A percentile compares a stretch with the other conserved stretches of the same genome.
These are phyloP conservation scores for Neurospora sp. DNA, from an alignment of 495 filamentous ascomycete genomes.

Conservation along the genomic window DNA sequence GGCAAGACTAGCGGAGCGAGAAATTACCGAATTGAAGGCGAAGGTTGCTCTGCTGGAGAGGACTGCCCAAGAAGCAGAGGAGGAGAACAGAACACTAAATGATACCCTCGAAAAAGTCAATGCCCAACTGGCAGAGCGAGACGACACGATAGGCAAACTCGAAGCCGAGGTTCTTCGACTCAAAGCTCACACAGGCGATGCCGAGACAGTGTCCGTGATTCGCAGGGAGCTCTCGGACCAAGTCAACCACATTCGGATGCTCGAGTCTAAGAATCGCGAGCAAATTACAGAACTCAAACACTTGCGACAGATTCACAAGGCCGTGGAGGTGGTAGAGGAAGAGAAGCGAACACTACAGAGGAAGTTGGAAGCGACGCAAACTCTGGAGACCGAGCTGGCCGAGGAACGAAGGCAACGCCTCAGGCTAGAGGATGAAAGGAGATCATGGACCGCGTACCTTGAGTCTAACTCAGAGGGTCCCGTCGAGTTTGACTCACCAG, in stretches of 20 bases:
- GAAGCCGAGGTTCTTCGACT: constrained; percentile 74
- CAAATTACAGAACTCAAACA: constrained; percentile 72
- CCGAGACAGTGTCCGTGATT: constrained; percentile 69
- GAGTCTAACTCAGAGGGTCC: constrained; percentile 43
- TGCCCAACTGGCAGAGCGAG: constrained; percentile 53
- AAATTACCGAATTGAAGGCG: constrained; percentile 59
- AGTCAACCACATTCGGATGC: constrained; percentile 72
- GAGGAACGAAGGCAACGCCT: constrained; percentile 76
- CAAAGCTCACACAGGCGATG: constrained; percentile 77
- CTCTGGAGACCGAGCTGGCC: constrained; percentile 60
- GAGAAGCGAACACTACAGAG: constrained; percentile 80
- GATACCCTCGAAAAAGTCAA: constrained; percentile 54
- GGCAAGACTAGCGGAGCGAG: constrained; percentile 60
- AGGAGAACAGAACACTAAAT: constrained; percentile 57
- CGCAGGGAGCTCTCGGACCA: constrained; percentile 81
- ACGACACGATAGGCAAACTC: constrained; percentile 58
- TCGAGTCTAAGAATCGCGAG: constrained; percentile 72
- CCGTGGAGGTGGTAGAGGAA: constrained; percentile 89
- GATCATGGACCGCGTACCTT: constrained; percentile 80
- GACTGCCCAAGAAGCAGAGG: constrained; percentile 59
- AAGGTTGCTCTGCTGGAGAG: constrained; percentile 57
- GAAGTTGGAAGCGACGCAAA: constrained; percentile 64
- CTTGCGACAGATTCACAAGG: constrained; percentile 67
- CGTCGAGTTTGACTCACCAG: constrained; percentile 75
- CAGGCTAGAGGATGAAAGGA: constrained; percentile 76